Conservation (phyloP, 1,284 basidiomycete species). For the Trichosporon sp. region DNA sequence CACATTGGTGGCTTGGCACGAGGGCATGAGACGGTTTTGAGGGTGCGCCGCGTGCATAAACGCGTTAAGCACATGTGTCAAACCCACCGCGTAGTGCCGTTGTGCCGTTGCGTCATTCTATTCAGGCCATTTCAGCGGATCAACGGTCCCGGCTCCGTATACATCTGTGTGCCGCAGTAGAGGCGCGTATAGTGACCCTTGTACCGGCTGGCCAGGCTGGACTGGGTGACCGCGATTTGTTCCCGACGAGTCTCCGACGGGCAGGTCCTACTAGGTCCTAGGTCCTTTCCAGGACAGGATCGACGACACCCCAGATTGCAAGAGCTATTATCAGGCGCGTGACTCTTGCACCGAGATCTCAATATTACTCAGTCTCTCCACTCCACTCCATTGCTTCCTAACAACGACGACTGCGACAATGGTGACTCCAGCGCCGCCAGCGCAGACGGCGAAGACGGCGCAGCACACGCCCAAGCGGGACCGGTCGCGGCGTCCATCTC, state of each 20-base stretch:
- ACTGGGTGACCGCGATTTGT: too few relatives aligned
- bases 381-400: background rate
- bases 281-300: too few relatives aligned
- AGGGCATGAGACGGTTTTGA: background rate
- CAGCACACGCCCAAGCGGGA: background rate
- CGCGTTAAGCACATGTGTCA: background rate
- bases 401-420: background rate
- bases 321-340: background rate
- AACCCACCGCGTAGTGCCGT: background rate
- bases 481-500: constrained; percentile 4
- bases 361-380: background rate
- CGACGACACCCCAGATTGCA: too few relatives aligned
- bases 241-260: background rate
- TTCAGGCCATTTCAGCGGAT: background rate
- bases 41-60: background rate
- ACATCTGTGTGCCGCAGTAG: too few relatives aligned
- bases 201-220: too few relatives aligned
- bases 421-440: background rate
- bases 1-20: background rate
- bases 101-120: background rate
- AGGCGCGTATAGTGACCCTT: too few relatives aligned
- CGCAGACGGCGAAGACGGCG: background rate
- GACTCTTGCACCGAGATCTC: background rate
- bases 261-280: background rate
- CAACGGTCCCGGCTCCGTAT: background rate